Evolutionary conservation across 2,329 filamentous ascomycete species (phyloP).

Genomic region (Botrytis deweyae): DNA sequence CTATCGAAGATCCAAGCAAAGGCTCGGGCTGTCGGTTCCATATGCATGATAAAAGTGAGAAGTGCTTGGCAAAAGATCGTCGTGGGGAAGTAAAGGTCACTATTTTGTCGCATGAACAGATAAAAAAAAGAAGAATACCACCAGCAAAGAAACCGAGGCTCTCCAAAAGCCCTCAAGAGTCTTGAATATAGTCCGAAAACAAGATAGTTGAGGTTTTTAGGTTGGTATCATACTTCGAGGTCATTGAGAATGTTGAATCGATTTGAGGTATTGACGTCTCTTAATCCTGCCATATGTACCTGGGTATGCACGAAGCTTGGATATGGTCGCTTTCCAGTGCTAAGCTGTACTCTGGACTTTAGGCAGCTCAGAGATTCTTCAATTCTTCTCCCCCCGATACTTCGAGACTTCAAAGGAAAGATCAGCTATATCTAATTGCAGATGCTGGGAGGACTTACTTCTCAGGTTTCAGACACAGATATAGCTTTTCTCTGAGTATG

Average conservation of each 20-base stretch:
- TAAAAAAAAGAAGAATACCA: too few relatives aligned
- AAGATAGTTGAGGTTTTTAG: too few relatives aligned
- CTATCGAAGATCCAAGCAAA: neutral
- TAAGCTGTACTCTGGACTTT: neutral
- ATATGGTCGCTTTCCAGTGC: neutral
- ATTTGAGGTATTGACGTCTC: too few relatives aligned
- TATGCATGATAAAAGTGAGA: neutral
- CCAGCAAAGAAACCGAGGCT: neutral
- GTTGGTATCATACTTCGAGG: too few relatives aligned
- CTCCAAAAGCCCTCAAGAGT: too few relatives aligned
- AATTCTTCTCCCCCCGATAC: neutral
- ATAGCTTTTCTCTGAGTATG: neutral
- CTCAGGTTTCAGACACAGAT: neutral
- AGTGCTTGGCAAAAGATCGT: neutral
- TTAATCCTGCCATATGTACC: too few relatives aligned
- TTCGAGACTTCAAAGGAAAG: neutral
- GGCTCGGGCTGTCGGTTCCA: neutral
- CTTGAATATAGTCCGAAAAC: too few relatives aligned
- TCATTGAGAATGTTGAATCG: neutral
- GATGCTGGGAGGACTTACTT: neutral
- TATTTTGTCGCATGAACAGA: neutral
- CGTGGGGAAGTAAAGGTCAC: neutral
- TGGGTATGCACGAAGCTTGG: neutral
- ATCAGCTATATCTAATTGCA: neutral
- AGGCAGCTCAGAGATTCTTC: neutral